Conservation (phyloP, 2,329 filamentous ascomycete genomes). For the Fusarium sarcochroum region DNA sequence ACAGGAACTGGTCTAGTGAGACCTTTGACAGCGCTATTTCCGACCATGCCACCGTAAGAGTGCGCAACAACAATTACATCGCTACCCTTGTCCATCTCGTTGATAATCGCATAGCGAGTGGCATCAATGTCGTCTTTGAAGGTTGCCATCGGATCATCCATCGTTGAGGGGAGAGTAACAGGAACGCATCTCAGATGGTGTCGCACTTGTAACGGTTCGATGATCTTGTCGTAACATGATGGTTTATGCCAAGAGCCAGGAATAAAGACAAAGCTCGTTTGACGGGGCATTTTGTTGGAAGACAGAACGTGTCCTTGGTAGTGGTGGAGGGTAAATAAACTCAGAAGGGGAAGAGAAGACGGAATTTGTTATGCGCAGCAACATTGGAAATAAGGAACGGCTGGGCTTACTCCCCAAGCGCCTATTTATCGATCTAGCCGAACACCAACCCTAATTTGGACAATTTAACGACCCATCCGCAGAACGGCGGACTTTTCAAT, state of each 20-base stretch:
- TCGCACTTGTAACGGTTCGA: background rate
- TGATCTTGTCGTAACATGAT: background rate
- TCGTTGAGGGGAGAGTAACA: slow-evolving; percentile 1
- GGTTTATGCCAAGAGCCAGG: slow-evolving; percentile 5
- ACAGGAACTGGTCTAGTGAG: background rate
- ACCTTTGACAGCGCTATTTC: background rate
- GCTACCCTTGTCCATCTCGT: background rate
- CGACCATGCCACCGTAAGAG: slow-evolving; percentile 7
- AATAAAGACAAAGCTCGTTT: background rate
- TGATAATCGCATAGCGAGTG: background rate
- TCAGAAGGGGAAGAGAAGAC: background rate
- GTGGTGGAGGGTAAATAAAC: background rate
- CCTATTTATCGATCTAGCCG: no score
- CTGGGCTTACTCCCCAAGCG: no score
- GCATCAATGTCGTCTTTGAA: slow-evolving; percentile 10
- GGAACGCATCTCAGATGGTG: slow-evolving; percentile 1
- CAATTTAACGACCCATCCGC: no score
- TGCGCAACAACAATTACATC: slow-evolving; percentile 9
- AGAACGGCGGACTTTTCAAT: no score
- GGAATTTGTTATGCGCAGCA: no score
- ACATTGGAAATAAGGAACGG: no score
- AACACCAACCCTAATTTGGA: no score
- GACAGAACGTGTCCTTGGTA: no score
- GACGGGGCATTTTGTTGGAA: background rate
- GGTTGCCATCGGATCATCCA: background rate